A percentile compares a stretch with the other conserved stretches of the same genome.
Conservation (phyloP, 2,329 filamentous ascomycete genomes). For the Akanthomyces muscarius region DNA sequence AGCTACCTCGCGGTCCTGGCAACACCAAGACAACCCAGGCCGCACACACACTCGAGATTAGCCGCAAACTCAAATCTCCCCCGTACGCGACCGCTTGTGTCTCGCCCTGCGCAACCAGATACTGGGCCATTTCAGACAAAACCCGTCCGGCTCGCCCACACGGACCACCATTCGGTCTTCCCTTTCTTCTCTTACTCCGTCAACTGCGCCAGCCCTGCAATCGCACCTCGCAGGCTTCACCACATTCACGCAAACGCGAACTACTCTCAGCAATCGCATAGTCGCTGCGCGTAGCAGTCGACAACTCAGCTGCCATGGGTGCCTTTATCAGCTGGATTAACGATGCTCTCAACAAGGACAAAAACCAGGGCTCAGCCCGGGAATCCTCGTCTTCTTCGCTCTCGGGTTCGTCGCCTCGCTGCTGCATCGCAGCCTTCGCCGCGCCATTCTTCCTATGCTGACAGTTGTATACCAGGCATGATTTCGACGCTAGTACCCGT, state of each 20-base stretch:
- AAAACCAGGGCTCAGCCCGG: conserved; percentile 25
- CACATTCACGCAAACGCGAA: conserved; percentile 10
- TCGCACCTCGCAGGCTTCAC: neutral
- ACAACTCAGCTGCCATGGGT: conserved; percentile 30
- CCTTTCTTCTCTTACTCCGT: neutral
- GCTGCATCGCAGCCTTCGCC: neutral
- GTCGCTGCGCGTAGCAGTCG: conserved; percentile 17
- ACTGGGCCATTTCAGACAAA: conserved; percentile 8
- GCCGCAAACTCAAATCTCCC: conserved; percentile 15
- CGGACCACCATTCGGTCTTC: neutral
- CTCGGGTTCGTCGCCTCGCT: conserved; percentile 29
- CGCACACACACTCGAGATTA: conserved; percentile 7
- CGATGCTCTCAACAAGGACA: conserved; percentile 26
- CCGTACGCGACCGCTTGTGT: conserved; percentile 10
- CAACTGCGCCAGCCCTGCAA: neutral
- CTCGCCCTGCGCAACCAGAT: conserved; percentile 1
- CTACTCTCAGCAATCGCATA: conserved; percentile 12
- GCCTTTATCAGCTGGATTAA: conserved; percentile 38
- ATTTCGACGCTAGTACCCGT: conserved; percentile 52
- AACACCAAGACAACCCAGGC: neutral
- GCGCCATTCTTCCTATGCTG: neutral
- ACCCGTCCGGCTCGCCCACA: conserved; percentile 11
- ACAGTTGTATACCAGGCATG: conserved; percentile 31
- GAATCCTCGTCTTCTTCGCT: conserved; percentile 30
- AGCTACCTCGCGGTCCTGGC: neutral